Evolutionary conservation across 768 basidiomycete genomes (phyloP).

Genomic region (Macrolepiota albuminosa): DNA sequence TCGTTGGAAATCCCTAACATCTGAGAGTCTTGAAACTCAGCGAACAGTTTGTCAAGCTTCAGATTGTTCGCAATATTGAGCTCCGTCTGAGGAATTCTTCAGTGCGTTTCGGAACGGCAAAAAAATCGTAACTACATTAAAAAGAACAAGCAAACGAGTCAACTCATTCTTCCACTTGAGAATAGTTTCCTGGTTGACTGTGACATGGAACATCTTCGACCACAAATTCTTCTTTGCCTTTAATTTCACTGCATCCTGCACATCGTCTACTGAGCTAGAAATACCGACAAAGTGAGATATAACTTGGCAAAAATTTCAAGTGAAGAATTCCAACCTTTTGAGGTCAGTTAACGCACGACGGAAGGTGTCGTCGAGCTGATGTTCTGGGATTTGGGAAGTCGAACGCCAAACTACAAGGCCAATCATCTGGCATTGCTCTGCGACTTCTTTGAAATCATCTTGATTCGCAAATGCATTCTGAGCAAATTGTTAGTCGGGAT

Average conservation of each 20-base stretch:
- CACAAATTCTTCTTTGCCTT: neutral
- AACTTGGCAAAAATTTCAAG: neutral
- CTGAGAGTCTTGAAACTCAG: slow-evolving; percentile 2
- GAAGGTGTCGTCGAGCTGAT: too few species aligned
- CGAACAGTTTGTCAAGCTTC: slow-evolving; percentile 8
- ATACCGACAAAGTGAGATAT: neutral
- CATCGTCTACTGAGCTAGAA: neutral
- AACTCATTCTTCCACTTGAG: slow-evolving; percentile 5
- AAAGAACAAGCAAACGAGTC: slow-evolving; percentile 1
- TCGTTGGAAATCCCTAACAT: too few species aligned
- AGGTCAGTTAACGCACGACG: too few species aligned
- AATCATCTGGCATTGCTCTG: too few species aligned
- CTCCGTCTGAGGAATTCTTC: neutral
- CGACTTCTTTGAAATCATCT: too few species aligned
- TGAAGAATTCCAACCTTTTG: neutral
- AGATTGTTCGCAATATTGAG: slow-evolving; percentile 6
- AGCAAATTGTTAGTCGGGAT: too few species aligned
- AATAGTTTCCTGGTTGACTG: slow-evolving; percentile 8
- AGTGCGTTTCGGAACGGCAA: neutral
- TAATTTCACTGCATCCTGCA: neutral
- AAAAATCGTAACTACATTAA: slow-evolving; percentile 1
- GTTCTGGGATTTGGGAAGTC: too few species aligned
- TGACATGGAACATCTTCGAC: slow-evolving; percentile 5
- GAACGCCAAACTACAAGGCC: too few species aligned
- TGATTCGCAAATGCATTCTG: too few species aligned